Evolutionary conservation across 2,329 filamentous ascomycete species (phyloP).

Genomic region (Microsporum ferrugineum): DNA sequence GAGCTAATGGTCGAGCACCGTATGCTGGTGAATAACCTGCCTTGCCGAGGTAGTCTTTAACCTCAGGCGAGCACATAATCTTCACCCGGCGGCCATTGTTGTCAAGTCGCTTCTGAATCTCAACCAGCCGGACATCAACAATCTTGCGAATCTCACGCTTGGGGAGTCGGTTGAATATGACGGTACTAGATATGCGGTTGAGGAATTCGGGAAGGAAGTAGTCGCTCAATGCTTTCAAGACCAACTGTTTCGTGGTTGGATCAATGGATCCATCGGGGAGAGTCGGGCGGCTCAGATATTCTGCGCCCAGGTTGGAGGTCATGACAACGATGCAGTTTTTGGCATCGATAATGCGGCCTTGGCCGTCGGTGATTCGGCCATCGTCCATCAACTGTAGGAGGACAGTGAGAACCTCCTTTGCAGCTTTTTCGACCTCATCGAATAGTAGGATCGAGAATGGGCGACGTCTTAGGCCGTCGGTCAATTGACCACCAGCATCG

Average conservation of each 20-base stretch:
- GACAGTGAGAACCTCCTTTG: constrained; percentile 93
- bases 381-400: constrained; percentile 99
- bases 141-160: constrained; percentile 85
- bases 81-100: constrained; percentile 72
- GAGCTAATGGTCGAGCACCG: constrained; percentile 74
- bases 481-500: constrained; percentile 89
- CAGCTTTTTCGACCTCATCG: constrained; percentile 96
- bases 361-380: constrained; percentile 93
- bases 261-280: constrained; percentile 77
- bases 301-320: constrained; percentile 94
- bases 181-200: constrained; percentile 88
- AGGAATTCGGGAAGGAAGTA: constrained; percentile 98
- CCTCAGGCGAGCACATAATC: constrained; percentile 73
- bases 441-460: constrained; percentile 97
- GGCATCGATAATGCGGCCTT: constrained; percentile 87
- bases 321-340: constrained; percentile 99
- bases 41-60: constrained; percentile 83
- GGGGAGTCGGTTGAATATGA: constrained; percentile 97
- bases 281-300: constrained; percentile 73
- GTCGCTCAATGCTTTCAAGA: constrained; percentile 80
- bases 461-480: constrained; percentile 81
- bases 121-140: constrained; percentile 74
- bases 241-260: constrained; percentile 69
- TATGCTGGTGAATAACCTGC: constrained; percentile 94
- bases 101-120: constrained; percentile 84